Base-by-base conservation (phyloP, 257 asterid species). In the Paulownia fortunei region DNA sequence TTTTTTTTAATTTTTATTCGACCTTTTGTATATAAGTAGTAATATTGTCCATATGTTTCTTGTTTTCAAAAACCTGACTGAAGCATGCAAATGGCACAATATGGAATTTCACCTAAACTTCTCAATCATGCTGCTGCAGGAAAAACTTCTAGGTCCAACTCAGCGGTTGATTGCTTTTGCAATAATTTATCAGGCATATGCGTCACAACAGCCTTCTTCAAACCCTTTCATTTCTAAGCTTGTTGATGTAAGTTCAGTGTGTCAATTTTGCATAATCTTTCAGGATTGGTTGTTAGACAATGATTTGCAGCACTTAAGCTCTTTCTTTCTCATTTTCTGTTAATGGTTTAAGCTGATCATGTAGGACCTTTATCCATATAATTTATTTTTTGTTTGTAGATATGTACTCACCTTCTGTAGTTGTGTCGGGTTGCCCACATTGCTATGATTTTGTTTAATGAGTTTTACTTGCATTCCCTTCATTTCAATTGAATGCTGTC, bases 131-230 rank as follows among this genome's bases (percentile, higher is more conserved):
- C 75, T 77, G 30, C 34, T 88, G 89, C 94, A 94, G 99, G 97
- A 82, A 41, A 89, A 88, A 63, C 24, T 88, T 64, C 90, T 92
- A 54, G 83, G 72, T 78, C 84, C 94, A 3, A 82, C 88, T 54
- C 95, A 94, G 88, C 83, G 98, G 74, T 85, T 94, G 88, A 82
- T 92, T 85, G 91, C 95, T 15, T 83, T 88, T 82, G 90, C 99
- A 27, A 81, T 92, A 77, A 84, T 94, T 80, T 83, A 86, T 67
- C 95, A 91, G 78, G 90, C 89, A 16, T 92, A 94, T 82, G 88
- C 95, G 32, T 87, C 92, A 9, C 96, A 89, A 60, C 90, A 69
- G 69, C 94, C 97, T 70, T 88, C 94, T 12, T 87, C 89, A 54
- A 94, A 90, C 76, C 97, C 99, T 19, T 92, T 90, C 84, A 76